Evolutionary conservation across 306 rosid species (phyloP).

Genomic region (Vigna radiata): DNA sequence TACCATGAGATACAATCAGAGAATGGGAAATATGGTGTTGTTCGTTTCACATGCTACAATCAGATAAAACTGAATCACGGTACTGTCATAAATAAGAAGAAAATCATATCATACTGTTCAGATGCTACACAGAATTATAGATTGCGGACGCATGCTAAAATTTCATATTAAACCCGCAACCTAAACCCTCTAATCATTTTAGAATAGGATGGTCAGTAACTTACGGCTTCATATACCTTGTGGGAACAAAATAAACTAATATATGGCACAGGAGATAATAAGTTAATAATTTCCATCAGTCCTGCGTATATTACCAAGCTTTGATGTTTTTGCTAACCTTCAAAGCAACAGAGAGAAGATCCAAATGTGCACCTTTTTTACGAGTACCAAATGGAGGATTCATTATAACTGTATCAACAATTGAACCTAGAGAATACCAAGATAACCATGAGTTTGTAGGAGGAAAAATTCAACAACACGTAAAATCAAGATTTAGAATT

Average conservation of each 20-base stretch:
- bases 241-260: conserved; percentile 7
- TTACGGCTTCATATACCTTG: not conserved
- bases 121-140: not conserved
- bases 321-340: conserved; percentile 58
- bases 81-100: conserved; percentile 2
- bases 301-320: conserved; percentile 16
- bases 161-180: not conserved
- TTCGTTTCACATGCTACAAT: conserved; percentile 84
- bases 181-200: not conserved
- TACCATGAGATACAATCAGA: too few relatives aligned
- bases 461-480: conserved; percentile 18
- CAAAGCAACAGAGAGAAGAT: conserved; percentile 75
- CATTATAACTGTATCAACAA: conserved; percentile 87
- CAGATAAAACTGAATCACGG: conserved; percentile 30
- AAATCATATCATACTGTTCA: not conserved
- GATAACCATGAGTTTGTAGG: conserved; percentile 20
- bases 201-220: conserved; percentile 2
- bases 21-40: conserved; percentile 55
- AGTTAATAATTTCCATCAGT: conserved; percentile 23
- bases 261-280: not conserved
- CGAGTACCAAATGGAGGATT: conserved; percentile 97
- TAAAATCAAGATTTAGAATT: not conserved
- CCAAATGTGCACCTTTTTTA: conserved; percentile 87
- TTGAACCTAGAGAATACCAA: conserved; percentile 56
- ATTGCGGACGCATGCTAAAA: conserved; percentile 4